A percentile compares a stretch with the other conserved stretches of the same genome.
Evolutionary conservation across 2,329 filamentous ascomycete species (phyloP).

Genomic region (Harringtonia aguacate): DNA sequence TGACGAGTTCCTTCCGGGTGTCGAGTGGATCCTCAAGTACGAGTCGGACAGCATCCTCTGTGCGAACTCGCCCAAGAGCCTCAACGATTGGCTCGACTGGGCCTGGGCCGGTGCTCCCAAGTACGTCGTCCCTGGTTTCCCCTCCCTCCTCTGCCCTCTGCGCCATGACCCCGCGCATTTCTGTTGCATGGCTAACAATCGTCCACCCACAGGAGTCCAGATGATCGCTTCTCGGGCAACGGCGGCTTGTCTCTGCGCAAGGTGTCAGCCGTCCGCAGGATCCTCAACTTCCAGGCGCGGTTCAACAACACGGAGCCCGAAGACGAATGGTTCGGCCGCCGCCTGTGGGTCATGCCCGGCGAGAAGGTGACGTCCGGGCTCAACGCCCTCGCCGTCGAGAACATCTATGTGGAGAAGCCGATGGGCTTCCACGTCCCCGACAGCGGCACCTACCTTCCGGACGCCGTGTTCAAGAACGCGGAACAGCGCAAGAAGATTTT

Average conservation of each 20-base stretch:
- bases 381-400: slow-evolving; percentile 37
- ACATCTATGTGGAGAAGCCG: slow-evolving; percentile 35
- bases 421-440: slow-evolving; percentile 44
- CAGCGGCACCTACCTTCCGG: slow-evolving; percentile 28
- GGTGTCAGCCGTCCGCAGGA: slow-evolving; percentile 35
- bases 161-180: too few relatives aligned
- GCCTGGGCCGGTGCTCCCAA: slow-evolving; percentile 42
- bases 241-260: slow-evolving; percentile 43
- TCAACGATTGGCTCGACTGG: slow-evolving; percentile 44
- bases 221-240: slow-evolving; percentile 39
- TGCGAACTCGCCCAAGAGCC: slow-evolving; percentile 37
- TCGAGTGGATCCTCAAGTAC: slow-evolving; percentile 44
- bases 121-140: slow-evolving; percentile 19
- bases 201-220: slow-evolving; percentile 18
- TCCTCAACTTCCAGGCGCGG: slow-evolving; percentile 38
- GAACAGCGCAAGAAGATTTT: slow-evolving; percentile 35
- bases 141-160: not conserved
- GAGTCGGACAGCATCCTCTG: slow-evolving; percentile 46
- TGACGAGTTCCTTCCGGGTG: slow-evolving; percentile 35
- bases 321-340: slow-evolving; percentile 43
- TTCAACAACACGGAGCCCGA: slow-evolving; percentile 39
- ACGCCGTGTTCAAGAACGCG: slow-evolving; percentile 35
- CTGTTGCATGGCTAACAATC: too few relatives aligned
- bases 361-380: slow-evolving; percentile 32
- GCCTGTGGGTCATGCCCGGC: slow-evolving; percentile 34